phyloP scores from a whole-genome alignment of 441 rosid species.

The Arabidopsis hybrid region DNA sequence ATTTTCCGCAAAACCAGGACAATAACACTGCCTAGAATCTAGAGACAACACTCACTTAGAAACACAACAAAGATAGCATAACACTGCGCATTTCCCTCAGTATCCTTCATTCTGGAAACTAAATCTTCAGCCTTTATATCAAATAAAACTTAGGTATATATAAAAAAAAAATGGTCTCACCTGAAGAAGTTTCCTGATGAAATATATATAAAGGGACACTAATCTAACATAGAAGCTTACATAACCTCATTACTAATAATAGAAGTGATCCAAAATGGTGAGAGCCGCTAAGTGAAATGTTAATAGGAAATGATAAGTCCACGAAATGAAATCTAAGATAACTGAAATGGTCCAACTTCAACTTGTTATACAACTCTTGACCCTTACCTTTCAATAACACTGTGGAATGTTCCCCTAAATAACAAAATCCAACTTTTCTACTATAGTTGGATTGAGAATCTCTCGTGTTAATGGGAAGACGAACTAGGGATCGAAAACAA shows the following conservation, averaged over 20 bases:
- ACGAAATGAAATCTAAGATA: not conserved
- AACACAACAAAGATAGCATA: constrained; percentile 8
- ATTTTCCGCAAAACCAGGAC: not conserved
- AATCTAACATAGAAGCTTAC: no score
- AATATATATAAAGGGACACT: no score
- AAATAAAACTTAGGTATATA: not conserved
- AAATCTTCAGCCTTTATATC: not conserved
- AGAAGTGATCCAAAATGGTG: not conserved
- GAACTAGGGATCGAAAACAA: constrained; percentile 8
- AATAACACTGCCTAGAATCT: not conserved
- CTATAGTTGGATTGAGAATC: not conserved
- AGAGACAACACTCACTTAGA: constrained; percentile 7
- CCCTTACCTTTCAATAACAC: not conserved
- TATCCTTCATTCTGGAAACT: not conserved
- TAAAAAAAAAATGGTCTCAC: not conserved
- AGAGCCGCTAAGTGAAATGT: not conserved
- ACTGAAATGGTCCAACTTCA: constrained; percentile 12
- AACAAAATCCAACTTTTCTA: not conserved
- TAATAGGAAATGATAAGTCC: not conserved
- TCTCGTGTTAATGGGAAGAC: not conserved
- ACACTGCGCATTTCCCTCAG: not conserved
- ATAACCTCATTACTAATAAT: no score
- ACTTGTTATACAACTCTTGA: not conserved
- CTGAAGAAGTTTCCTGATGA: constrained; percentile 4
- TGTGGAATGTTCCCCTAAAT: not conserved